Percentiles rank a stretch among this genome's conserved stretches.
Evolutionary conservation across 768 basidiomycete species (phyloP).

Genomic region (Suillus ampliporus): DNA sequence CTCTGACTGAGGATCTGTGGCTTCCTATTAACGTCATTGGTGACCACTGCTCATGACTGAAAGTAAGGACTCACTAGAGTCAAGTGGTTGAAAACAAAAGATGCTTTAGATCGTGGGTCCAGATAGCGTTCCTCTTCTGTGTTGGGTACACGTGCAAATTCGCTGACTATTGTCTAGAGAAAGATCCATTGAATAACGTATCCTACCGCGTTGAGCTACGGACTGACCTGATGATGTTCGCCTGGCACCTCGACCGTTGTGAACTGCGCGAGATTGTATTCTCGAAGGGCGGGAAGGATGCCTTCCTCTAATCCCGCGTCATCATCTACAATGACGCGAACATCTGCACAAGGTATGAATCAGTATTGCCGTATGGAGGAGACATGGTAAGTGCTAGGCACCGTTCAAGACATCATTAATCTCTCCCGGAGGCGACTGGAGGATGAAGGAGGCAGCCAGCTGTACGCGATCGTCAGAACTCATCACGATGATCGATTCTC

Average conservation of each 20-base stretch:
- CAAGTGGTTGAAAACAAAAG: conserved; percentile 86
- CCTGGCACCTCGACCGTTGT: conserved; percentile 86
- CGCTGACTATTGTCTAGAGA: conserved; percentile 80
- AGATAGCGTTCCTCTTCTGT: conserved; percentile 71
- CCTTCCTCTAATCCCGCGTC: conserved; percentile 83
- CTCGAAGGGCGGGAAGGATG: conserved; percentile 74
- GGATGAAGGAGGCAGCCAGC: conserved; percentile 77
- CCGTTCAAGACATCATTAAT: conserved; percentile 96
- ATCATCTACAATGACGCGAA: conserved; percentile 87
- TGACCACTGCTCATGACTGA: conserved; percentile 18
- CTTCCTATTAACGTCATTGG: conserved; percentile 56
- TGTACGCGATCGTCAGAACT: conserved; percentile 67
- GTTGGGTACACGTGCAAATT: conserved; percentile 59
- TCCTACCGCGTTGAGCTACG: background rate
- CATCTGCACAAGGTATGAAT: conserved; percentile 56
- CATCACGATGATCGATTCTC: conserved; percentile 44
- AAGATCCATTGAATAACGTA: conserved; percentile 11
- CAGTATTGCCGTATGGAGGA: conserved; percentile 9
- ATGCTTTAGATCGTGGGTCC: conserved; percentile 80
- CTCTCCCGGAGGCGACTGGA: conserved; percentile 94
- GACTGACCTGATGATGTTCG: conserved; percentile 72
- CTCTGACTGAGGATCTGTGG: conserved; percentile 69
- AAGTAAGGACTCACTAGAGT: conserved; percentile 61
- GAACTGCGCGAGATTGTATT: conserved; percentile 91
- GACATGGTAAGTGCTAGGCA: conserved; percentile 35